These are phyloP conservation scores for Hsuehochloa calcarea DNA, from an alignment of 176 grass and related monocot species.

Conservation along the genomic window DNA sequence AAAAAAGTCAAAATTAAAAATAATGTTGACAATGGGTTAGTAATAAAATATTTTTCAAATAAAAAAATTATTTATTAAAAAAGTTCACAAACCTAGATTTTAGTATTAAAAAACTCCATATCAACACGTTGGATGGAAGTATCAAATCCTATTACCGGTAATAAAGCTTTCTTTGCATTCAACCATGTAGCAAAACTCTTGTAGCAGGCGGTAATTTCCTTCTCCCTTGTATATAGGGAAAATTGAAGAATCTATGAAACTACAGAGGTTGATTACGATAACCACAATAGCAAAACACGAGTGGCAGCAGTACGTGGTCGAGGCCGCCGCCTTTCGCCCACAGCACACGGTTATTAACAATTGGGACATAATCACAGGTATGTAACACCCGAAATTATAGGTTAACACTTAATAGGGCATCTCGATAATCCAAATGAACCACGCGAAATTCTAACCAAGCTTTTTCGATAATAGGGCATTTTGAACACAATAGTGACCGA, in stretches of 20 bases:
- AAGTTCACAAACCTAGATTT: too few species aligned
- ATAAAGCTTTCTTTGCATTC: background rate
- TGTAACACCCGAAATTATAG: background rate
- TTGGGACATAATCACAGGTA: background rate
- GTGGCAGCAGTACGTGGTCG: background rate
- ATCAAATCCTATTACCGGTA: background rate
- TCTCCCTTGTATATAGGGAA: background rate
- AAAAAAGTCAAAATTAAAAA: too few species aligned
- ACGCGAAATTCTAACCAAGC: background rate
- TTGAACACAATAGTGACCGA: background rate
- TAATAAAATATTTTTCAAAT: too few species aligned
- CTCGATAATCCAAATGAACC: background rate
- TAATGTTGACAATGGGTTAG: too few species aligned
- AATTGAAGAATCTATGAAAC: background rate
- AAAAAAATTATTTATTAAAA: too few species aligned
- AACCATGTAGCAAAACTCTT: background rate
- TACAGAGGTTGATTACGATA: background rate
- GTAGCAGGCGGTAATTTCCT: background rate
- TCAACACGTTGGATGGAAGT: background rate
- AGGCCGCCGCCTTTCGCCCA: background rate
- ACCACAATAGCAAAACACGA: background rate
- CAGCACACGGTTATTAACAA: background rate
- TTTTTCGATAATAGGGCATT: background rate
- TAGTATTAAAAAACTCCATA: background rate
- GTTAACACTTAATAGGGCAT: background rate